Base-by-base conservation (phyloP, 2,329 filamentous ascomycete genomes). In the Botrytis deweyae region DNA sequence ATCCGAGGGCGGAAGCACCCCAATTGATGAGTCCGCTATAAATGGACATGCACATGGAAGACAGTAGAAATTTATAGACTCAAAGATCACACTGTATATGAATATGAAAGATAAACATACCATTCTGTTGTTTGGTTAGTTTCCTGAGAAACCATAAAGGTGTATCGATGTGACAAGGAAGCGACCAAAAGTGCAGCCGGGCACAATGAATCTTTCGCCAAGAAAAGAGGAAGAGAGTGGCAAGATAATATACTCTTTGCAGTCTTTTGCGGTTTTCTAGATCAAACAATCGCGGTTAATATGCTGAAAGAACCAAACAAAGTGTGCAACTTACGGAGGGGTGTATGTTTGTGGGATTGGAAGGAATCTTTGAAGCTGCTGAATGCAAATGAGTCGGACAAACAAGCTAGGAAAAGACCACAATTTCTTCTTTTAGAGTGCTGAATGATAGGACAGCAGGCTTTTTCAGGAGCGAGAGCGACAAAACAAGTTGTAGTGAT, bases 341-440 rank as follows among this genome's bases (percentile, higher is more conserved):
- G 25, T 25, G 2, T 40, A 63, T 10, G 22, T n/a, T n/a, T 42
- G 2, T n/a, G 25, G 22, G 25, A 8, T 42, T 42, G 25, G 14
- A n/a, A 6, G 7, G 12, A 22, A 8, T 12, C 59, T 62, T 62
- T 7, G 22, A 14, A 16, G 36, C 33, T 40, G 20, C 10, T 38
- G 20, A 0, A 40, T 7, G 22, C 22, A 55, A 29, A 55, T 4
- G 1, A 55, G 1, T 29, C n/a, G 4, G 12, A 3, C n/a, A 7
- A 55, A 5, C 25, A 55, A 55, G 52, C 6, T 16, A 16, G n/a
- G 12, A 55, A 25, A 52, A 55, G 25, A 4, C 10, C 1, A 29
- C 1, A 18, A 55, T 55, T 10, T 52, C 25, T 22, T 8, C 16
- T 3, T 14, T 3, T 14, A 1, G 5, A n/a, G 52, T 55, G 5